Percentiles rank a stretch among this genome's conserved stretches.
Conservation (phyloP, 306 rosid species). For the Corylus heterophylla region DNA sequence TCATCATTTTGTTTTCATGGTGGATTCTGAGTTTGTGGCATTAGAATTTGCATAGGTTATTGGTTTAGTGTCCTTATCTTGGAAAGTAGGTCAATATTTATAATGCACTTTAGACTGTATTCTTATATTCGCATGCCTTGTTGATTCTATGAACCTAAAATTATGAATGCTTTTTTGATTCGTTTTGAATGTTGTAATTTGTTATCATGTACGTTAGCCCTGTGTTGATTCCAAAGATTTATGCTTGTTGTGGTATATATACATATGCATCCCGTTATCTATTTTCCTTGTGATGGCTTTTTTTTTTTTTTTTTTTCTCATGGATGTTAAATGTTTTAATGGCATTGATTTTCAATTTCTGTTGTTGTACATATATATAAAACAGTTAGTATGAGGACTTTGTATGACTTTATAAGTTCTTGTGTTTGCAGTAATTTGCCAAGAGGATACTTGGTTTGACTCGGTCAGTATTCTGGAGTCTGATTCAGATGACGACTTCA, state of each 20-base stretch:
- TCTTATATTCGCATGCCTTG: not conserved
- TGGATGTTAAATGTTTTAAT: not conserved
- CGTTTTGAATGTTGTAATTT: not conserved
- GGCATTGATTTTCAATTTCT: not conserved
- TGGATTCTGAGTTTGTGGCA: not conserved
- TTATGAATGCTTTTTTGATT: not conserved
- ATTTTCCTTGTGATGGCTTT: not conserved
- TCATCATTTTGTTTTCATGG: not conserved
- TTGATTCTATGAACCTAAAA: not conserved
- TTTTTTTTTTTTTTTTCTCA: not conserved
- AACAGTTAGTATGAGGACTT: not conserved
- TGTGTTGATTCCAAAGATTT: not conserved
- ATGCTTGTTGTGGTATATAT: not conserved
- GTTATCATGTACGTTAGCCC: not conserved
- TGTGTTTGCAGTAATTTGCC: conserved; percentile 53
- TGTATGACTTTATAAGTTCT: conserved; percentile 12
- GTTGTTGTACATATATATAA: not conserved
- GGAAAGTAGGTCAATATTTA: not conserved
- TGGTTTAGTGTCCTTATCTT: not conserved
- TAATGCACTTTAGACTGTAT: not conserved
- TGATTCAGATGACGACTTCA: conserved; percentile 85
- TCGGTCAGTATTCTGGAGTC: conserved; percentile 78
- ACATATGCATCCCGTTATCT: not conserved
- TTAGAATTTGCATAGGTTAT: not conserved
- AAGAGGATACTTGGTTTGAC: conserved; percentile 86